These are phyloP conservation scores for Cordyceps pruinosa DNA, from an alignment of 2,329 filamentous ascomycete genomes.

Conservation along the genomic window DNA sequence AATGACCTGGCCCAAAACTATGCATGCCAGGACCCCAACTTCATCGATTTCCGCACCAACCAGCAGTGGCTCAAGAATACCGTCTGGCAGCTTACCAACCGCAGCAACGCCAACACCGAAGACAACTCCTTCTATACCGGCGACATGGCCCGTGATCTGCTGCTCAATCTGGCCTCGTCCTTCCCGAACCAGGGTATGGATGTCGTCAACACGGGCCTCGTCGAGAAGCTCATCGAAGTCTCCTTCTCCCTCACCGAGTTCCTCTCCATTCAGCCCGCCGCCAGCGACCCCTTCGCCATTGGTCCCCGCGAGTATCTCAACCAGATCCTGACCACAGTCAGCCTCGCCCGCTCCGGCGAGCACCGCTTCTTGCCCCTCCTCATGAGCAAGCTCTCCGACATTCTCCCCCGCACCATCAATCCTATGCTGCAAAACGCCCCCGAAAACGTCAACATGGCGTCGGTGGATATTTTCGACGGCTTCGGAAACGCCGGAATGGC, in stretches of 20 bases:
- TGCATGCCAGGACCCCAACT: slow-evolving; percentile 46
- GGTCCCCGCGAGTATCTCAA: slow-evolving; percentile 69
- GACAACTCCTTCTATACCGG: slow-evolving; percentile 54
- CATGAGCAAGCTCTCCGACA: slow-evolving; percentile 66
- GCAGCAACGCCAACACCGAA: slow-evolving; percentile 36
- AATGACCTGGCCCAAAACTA: slow-evolving; percentile 46
- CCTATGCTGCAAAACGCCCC: slow-evolving; percentile 54
- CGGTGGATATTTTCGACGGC: slow-evolving; percentile 59
- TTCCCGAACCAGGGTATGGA: slow-evolving; percentile 69
- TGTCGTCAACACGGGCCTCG: slow-evolving; percentile 64
- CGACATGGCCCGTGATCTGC: slow-evolving; percentile 54
- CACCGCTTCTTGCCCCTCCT: slow-evolving; percentile 72
- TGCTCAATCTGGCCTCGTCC: slow-evolving; percentile 59
- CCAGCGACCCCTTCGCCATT: slow-evolving; percentile 54
- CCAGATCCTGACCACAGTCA: slow-evolving; percentile 60
- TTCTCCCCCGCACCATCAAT: slow-evolving; percentile 55
- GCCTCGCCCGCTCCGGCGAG: slow-evolving; percentile 66
- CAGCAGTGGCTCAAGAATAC: slow-evolving; percentile 61
- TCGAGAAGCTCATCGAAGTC: slow-evolving; percentile 76
- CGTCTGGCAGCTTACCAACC: slow-evolving; percentile 56
- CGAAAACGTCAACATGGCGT: slow-evolving; percentile 45
- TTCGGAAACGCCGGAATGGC: slow-evolving; percentile 58
- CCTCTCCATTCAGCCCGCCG: slow-evolving; percentile 56
- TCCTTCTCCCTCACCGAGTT: slow-evolving; percentile 67
- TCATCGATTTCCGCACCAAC: slow-evolving; percentile 49